Evolutionary conservation across 2,329 filamentous ascomycete species (phyloP), one percentile per base, ranked within the genome.

Genomic region (Penicillium sp.): DNA sequence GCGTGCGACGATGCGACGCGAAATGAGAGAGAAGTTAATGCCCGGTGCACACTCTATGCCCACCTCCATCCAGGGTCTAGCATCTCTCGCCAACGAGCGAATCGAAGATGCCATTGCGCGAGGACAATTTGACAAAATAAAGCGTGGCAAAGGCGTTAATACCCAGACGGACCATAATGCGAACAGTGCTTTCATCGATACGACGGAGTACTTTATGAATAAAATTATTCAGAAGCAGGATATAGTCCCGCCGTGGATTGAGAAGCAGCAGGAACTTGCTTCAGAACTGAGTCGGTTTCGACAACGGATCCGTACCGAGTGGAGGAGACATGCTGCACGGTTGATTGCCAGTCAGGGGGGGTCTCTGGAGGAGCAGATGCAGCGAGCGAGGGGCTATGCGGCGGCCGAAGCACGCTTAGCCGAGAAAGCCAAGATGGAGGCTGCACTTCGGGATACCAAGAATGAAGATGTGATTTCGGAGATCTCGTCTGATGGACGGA

Each of bases 211-310:
- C 75, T 91, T 98, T 70, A 90, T 98, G 89, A 98, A 99, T 79
- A 95, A 96, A 78, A 97, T 98, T 81, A 97, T 99, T 65, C 91
- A 97, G 78, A 89, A 90, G 60, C 95, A 99, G 76, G 93, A 97
- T 22, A 91, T 98, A 61, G 92, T 96, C 0, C 95, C 95, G 0
- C 94, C 94, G 0, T 99, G 95, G 95, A 98, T 99, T 61, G 95
- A 99, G 78, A 98, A 97, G 78, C 95, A 99, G 75, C 94, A 98
- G 73, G 93, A 97, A 70, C 80, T 98, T 6, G 84, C 87, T 11
- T 87, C 86, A 62, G 85, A 90, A 0, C 84, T 88, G 0, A 84
- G 82, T 13, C 82, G 83, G 1, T 97, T 99, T 72, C 85, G 95
- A 2, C 79, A 82, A 2, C 82, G 92, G n/a, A 73, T 98, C 62